Conservation (phyloP, 257 asterid species). For the Marsdenia floribunda region DNA sequence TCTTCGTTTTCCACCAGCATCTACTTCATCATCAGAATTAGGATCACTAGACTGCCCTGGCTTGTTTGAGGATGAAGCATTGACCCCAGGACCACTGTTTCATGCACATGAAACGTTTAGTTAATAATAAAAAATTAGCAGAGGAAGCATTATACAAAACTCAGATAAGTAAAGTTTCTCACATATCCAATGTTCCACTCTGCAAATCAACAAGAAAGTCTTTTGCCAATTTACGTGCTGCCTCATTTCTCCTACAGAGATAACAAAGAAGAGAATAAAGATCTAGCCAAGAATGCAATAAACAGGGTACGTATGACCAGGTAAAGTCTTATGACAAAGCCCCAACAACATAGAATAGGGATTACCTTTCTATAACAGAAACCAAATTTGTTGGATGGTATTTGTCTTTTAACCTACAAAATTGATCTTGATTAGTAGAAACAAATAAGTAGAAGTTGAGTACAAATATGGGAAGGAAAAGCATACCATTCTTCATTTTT, state of each 20-base stretch:
- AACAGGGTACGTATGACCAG: not conserved
- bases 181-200: conserved; percentile 83
- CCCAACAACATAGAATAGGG: conserved; percentile 2
- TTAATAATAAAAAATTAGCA: conserved; percentile 1
- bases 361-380: conserved; percentile 80
- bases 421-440: conserved; percentile 21
- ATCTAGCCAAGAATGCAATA: not conserved
- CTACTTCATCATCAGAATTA: conserved; percentile 80
- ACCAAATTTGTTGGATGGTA: conserved; percentile 89
- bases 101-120: conserved; percentile 13
- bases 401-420: conserved; percentile 88
- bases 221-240: conserved; percentile 68
- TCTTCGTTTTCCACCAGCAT: conserved; percentile 62
- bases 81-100: conserved; percentile 75
- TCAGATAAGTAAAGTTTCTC: conserved; percentile 26
- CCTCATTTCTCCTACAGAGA: conserved; percentile 70
- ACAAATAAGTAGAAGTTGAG: not conserved
- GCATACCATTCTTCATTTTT: conserved; percentile 91
- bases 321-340: not conserved
- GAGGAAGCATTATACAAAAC: not conserved
- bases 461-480: conserved; percentile 2
- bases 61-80: conserved; percentile 55
- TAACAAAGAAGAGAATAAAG: conserved; percentile 8
- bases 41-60: conserved; percentile 65
- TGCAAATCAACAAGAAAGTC: conserved; percentile 89